Evolutionary conservation across 2,329 filamentous ascomycete species (phyloP).

Genomic region (Aspergillus ochraceoroseus): DNA sequence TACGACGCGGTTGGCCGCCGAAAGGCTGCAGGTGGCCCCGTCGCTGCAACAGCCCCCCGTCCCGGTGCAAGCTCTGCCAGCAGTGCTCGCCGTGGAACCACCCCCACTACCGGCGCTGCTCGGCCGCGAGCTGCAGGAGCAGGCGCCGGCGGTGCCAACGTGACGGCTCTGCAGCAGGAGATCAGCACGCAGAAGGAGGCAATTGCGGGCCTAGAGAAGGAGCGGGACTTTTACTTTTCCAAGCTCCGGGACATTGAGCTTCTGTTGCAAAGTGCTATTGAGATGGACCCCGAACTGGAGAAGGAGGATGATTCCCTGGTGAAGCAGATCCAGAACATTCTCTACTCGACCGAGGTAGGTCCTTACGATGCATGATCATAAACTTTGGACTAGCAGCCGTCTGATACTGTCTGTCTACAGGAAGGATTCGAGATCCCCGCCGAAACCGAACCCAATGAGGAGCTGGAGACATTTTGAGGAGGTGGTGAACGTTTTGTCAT

Average conservation of each 20-base stretch:
- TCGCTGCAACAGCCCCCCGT: slow-evolving; percentile 46
- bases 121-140: slow-evolving; percentile 46
- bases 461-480: slow-evolving; percentile 31
- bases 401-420: slow-evolving; percentile 17
- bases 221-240: slow-evolving; percentile 98
- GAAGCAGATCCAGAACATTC: slow-evolving; percentile 92
- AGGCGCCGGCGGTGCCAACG: slow-evolving; percentile 52
- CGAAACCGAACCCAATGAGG: slow-evolving; percentile 27
- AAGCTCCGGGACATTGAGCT: slow-evolving; percentile 97
- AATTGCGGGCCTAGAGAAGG: slow-evolving; percentile 87
- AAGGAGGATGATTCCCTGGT: slow-evolving; percentile 88
- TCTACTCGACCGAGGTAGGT: slow-evolving; percentile 85
- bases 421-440: slow-evolving; percentile 34
- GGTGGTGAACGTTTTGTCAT: slow-evolving; percentile 16
- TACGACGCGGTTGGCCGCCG: slow-evolving; percentile 85
- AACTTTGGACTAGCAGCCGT: background rate
- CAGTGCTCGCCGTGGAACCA: slow-evolving; percentile 55
- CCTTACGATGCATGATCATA: background rate
- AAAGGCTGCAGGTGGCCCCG: slow-evolving; percentile 68
- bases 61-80: slow-evolving; percentile 46
- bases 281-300: slow-evolving; percentile 87
- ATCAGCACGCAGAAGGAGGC: slow-evolving; percentile 89
- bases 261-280: slow-evolving; percentile 84
- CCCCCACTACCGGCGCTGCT: slow-evolving; percentile 54
- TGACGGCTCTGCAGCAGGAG: slow-evolving; percentile 73